Percentiles rank a stretch among this genome's conserved stretches.
Evolutionary conservation across 768 basidiomycete genomes (phyloP).

Genomic region (Lentinula edodes): DNA sequence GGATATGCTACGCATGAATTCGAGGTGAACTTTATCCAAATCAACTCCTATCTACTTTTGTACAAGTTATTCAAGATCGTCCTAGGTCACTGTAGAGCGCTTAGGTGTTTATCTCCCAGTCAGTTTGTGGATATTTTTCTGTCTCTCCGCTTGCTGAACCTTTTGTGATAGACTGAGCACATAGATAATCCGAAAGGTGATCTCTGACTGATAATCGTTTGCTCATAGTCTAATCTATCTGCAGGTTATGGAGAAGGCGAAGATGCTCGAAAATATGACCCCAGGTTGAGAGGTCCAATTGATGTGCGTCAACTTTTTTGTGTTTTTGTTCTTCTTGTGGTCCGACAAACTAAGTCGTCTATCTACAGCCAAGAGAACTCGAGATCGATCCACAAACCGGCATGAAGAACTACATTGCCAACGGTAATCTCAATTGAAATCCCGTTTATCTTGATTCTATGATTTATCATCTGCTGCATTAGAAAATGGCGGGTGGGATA

Average conservation of each 20-base stretch:
- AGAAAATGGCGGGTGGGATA: constrained; percentile 83
- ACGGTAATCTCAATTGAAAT: constrained; percentile 33
- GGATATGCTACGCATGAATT: constrained; percentile 82
- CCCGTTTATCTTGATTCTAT: background rate
- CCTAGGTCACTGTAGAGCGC: constrained; percentile 63
- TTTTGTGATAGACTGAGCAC: constrained; percentile 57
- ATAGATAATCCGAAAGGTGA: constrained; percentile 83
- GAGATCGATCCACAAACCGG: constrained; percentile 82
- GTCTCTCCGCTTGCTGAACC: background rate
- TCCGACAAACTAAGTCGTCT: background rate
- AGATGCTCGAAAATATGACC: constrained; percentile 76
- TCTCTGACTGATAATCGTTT: background rate
- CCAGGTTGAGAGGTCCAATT: constrained; percentile 74
- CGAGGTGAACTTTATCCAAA: constrained; percentile 28
- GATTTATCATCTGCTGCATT: background rate
- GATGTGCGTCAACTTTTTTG: constrained; percentile 39
- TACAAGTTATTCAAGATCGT: background rate
- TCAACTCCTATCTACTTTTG: background rate
- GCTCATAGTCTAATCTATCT: background rate
- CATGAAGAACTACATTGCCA: constrained; percentile 96
- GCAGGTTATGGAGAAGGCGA: constrained; percentile 70
- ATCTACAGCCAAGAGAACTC: constrained; percentile 62
- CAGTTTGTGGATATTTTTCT: constrained; percentile 15
- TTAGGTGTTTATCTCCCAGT: constrained; percentile 84
- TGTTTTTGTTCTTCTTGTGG: background rate